These are phyloP conservation scores for Colletotrichum agaves DNA, from an alignment of 2,329 filamentous ascomycete species.

Conservation along the genomic window DNA sequence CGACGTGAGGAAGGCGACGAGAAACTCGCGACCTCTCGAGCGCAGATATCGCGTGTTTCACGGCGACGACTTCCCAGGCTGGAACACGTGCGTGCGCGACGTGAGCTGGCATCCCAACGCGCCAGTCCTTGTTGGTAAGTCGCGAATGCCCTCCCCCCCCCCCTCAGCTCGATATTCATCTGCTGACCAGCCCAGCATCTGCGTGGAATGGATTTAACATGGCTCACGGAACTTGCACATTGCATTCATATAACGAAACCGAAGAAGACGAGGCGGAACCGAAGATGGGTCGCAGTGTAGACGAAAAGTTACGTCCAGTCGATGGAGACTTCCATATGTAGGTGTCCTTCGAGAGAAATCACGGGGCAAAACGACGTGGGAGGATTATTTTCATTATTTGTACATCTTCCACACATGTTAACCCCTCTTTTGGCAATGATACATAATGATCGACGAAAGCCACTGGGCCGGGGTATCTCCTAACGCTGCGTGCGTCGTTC, in stretches of 20 bases:
- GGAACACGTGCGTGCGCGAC: slow-evolving; percentile 86
- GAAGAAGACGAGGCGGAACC: slow-evolving; percentile 72
- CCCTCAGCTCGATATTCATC: background rate
- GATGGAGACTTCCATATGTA: slow-evolving; percentile 13
- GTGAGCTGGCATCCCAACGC: slow-evolving; percentile 91
- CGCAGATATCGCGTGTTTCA: slow-evolving; percentile 66
- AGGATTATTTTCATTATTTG: slow-evolving; percentile 36
- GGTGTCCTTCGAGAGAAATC: background rate
- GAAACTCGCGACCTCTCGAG: slow-evolving; percentile 67
- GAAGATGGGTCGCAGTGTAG: slow-evolving; percentile 68
- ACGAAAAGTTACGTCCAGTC: slow-evolving; percentile 64
- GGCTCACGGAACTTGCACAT: slow-evolving; percentile 77
- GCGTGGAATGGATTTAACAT: slow-evolving; percentile 84
- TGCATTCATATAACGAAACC: slow-evolving; percentile 82
- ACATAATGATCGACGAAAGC: slow-evolving; percentile 35
- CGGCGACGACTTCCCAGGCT: slow-evolving; percentile 65
- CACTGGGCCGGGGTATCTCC: slow-evolving; percentile 36
- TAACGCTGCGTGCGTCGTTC: slow-evolving; percentile 12
- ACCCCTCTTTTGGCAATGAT: slow-evolving; percentile 37
- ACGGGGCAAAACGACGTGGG: background rate
- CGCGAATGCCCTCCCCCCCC: background rate
- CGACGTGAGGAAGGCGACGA: slow-evolving; percentile 79
- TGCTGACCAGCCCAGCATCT: slow-evolving; percentile 66
- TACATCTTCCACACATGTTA: slow-evolving; percentile 32
- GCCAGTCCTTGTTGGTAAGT: slow-evolving; percentile 77